Evolutionary conservation across 345 rosid species (phyloP).

Genomic region (Aquilaria sinensis): DNA sequence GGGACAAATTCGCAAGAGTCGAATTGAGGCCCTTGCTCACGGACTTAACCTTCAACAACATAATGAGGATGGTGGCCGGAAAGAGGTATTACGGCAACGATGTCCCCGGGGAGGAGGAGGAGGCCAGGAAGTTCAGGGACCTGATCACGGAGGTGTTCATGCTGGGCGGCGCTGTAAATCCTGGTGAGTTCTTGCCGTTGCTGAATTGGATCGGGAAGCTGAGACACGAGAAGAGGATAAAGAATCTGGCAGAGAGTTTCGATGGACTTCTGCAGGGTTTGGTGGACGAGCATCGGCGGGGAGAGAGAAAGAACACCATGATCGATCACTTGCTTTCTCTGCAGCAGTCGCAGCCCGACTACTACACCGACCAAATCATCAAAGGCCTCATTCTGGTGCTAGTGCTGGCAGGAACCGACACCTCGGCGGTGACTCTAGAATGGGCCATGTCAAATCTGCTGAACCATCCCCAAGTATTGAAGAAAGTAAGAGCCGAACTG

Average conservation of each 20-base stretch:
- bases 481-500: constrained; percentile 1
- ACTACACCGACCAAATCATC: background rate
- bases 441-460: constrained; percentile 3
- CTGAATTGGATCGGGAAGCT: background rate
- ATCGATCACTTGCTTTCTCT: constrained; percentile 10
- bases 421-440: background rate
- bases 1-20: constrained; percentile 2
- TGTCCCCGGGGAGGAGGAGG: constrained; percentile 14
- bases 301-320: background rate
- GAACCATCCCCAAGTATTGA: background rate
- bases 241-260: constrained; percentile 13
- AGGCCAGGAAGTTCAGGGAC: constrained; percentile 23
- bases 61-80: constrained; percentile 36
- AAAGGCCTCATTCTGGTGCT: background rate
- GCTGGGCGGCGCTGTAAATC: constrained; percentile 16
- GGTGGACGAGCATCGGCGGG: background rate
- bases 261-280: constrained; percentile 17
- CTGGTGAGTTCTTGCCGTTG: constrained; percentile 11
- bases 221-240: constrained; percentile 20
- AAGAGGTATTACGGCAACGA: constrained; percentile 30
- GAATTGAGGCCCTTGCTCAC: constrained; percentile 25
- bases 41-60: constrained; percentile 32
- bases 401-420: background rate
- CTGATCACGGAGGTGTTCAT: constrained; percentile 18
- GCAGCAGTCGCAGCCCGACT: constrained; percentile 5